Percentiles rank a stretch among this genome's conserved stretches.
phyloP scores from a whole-genome alignment of 2,329 filamentous ascomycete genomes.

The Hymenoscyphus occultus region DNA sequence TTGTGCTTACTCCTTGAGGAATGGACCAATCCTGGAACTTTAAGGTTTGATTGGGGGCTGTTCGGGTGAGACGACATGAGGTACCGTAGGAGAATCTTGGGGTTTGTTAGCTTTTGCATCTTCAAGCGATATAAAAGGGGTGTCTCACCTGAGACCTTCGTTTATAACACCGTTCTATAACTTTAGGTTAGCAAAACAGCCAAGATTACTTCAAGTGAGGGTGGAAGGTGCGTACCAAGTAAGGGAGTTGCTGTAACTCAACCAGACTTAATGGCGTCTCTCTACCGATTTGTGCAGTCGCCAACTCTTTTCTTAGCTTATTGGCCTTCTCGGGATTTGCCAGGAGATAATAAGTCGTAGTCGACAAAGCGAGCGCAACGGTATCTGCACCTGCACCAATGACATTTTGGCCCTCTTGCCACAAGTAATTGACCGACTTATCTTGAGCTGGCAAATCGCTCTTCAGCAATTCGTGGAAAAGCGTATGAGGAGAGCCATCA shows the following conservation, averaged over 20 bases:
- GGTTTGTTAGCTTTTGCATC: slow-evolving; percentile 1
- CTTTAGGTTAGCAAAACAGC: not conserved
- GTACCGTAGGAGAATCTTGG: slow-evolving; percentile 29
- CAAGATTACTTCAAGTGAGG: not conserved
- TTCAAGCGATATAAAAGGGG: not conserved
- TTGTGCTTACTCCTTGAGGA: slow-evolving; percentile 27
- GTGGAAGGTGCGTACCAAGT: slow-evolving; percentile 16
- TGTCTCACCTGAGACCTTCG: slow-evolving; percentile 6
- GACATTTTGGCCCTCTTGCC: slow-evolving; percentile 25
- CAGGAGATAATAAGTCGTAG: slow-evolving; percentile 22
- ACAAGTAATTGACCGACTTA: slow-evolving; percentile 18
- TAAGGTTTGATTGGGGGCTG: slow-evolving; percentile 27
- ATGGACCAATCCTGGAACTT: slow-evolving; percentile 24
- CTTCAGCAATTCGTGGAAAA: slow-evolving; percentile 23
- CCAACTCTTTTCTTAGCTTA: slow-evolving; percentile 23
- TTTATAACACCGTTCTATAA: slow-evolving; percentile 7
- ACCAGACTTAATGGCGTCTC: slow-evolving; percentile 13
- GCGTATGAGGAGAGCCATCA: slow-evolving; percentile 14
- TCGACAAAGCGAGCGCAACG: slow-evolving; percentile 18
- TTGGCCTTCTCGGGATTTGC: slow-evolving; percentile 19
- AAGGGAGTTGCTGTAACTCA: slow-evolving; percentile 29
- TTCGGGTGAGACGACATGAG: slow-evolving; percentile 31
- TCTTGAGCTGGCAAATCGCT: slow-evolving; percentile 21
- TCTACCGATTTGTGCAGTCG: slow-evolving; percentile 10
- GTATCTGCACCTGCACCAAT: slow-evolving; percentile 27